Conservation (phyloP, 371 early-diverging fungal genomes). For the Mucor sp. region DNA sequence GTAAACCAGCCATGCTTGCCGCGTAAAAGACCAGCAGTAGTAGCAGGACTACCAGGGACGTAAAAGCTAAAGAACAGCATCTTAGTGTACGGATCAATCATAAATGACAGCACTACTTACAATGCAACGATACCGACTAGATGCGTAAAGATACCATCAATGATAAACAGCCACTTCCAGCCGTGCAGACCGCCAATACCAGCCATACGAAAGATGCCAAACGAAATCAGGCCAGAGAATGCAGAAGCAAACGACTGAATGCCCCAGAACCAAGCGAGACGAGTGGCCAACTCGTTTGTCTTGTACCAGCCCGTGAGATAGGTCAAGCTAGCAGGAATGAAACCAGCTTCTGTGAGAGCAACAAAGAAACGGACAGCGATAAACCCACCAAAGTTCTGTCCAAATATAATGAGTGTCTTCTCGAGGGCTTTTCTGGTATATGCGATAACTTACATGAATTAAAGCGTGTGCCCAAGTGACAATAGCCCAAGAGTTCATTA, state of each 20-base stretch:
- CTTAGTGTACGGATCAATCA: not conserved
- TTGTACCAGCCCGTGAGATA: constrained; percentile 66
- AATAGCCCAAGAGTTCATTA: constrained; percentile 66
- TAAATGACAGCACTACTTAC: constrained; percentile 19
- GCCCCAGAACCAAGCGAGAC: constrained; percentile 64
- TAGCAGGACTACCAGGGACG: constrained; percentile 44
- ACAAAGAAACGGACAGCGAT: constrained; percentile 32
- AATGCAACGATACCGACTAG: constrained; percentile 45
- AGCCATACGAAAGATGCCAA: constrained; percentile 55
- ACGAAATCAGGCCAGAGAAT: constrained; percentile 59
- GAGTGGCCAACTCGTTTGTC: constrained; percentile 55
- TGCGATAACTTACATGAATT: constrained; percentile 21
- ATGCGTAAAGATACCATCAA: constrained; percentile 56
- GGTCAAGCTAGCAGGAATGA: constrained; percentile 59
- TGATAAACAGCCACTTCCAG: constrained; percentile 62
- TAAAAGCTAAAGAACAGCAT: constrained; percentile 21
- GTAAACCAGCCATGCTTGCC: constrained; percentile 42
- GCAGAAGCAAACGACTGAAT: constrained; percentile 60
- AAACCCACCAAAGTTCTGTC: constrained; percentile 30
- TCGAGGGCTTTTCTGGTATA: not conserved
- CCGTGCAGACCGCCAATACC: constrained; percentile 58
- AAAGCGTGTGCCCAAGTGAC: constrained; percentile 50
- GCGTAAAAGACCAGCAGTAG: constrained; percentile 41
- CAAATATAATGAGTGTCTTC: not conserved
- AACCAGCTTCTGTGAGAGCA: constrained; percentile 55